Evolutionary conservation across 2,329 filamentous ascomycete species (phyloP).

Genomic region (Catunica adiposa): DNA sequence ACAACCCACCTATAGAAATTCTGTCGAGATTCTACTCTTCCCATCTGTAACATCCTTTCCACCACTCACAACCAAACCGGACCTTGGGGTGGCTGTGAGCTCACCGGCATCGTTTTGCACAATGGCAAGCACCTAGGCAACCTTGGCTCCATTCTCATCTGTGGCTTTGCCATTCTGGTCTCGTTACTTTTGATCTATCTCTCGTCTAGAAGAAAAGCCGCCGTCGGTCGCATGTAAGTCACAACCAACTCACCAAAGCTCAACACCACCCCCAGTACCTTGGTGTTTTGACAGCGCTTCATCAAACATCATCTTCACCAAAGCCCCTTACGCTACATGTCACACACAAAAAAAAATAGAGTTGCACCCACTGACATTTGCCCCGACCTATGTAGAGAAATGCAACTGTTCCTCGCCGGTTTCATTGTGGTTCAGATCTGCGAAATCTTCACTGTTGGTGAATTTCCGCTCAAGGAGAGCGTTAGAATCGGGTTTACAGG

Average conservation of each 20-base stretch:
- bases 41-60: constrained; percentile 66
- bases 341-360: not conserved
- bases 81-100: constrained; percentile 51
- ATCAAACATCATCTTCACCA: not conserved
- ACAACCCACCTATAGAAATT: constrained; percentile 45
- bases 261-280: too few species aligned
- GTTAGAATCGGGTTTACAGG: constrained; percentile 73
- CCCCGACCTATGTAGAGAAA: constrained; percentile 48
- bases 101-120: constrained; percentile 59
- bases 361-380: not conserved
- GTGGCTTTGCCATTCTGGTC: constrained; percentile 55
- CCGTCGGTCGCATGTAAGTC: constrained; percentile 72
- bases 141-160: constrained; percentile 78
- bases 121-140: constrained; percentile 57
- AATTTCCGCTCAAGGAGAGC: constrained; percentile 56
- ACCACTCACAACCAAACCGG: constrained; percentile 40
- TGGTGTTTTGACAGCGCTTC: not conserved
- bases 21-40: constrained; percentile 68
- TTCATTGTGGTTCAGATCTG: constrained; percentile 83
- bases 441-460: constrained; percentile 90
- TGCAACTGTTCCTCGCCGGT: constrained; percentile 79
- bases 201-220: constrained; percentile 80
- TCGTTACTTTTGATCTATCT: constrained; percentile 54
- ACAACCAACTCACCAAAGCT: not conserved
- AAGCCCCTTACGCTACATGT: not conserved